Percentiles rank a stretch among this genome's conserved stretches.
phyloP scores from a whole-genome alignment of 805 yeast genomes.

The Limtongia smithiae region DNA sequence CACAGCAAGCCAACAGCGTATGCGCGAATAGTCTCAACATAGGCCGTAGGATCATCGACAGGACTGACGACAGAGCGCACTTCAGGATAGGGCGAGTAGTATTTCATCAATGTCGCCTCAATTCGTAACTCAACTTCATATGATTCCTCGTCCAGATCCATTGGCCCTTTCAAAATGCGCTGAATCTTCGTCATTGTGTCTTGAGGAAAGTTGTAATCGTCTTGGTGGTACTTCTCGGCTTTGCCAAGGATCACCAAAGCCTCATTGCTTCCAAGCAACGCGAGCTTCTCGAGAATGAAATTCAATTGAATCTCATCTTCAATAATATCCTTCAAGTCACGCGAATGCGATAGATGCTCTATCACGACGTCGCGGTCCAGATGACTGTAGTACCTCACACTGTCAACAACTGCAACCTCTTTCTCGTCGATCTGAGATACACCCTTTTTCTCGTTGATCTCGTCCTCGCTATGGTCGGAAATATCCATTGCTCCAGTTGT shows the following conservation, averaged over 20 bases:
- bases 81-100: slow-evolving; percentile 53
- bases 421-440: too few relatives aligned
- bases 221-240: slow-evolving; percentile 43
- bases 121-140: slow-evolving; percentile 15
- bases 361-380: slow-evolving; percentile 3
- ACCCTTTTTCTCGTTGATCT: too few relatives aligned
- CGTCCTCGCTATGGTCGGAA: too few relatives aligned
- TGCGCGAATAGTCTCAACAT: slow-evolving; percentile 54
- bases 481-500: too few relatives aligned
- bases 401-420: too few relatives aligned
- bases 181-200: slow-evolving; percentile 40
- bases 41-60: slow-evolving; percentile 48
- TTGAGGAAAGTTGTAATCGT: slow-evolving; percentile 48
- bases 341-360: slow-evolving; percentile 2
- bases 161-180: slow-evolving; percentile 34
- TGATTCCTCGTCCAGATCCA: slow-evolving; percentile 12
- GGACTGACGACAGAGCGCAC: slow-evolving; percentile 66
- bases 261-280: slow-evolving; percentile 35
- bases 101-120: slow-evolving; percentile 19
- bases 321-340: slow-evolving; percentile 8
- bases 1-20: slow-evolving; percentile 44
- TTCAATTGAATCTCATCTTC: slow-evolving; percentile 5
- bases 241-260: slow-evolving; percentile 42
- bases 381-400: too few relatives aligned
- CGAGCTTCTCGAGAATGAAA: slow-evolving; percentile 13